Percentiles rank a stretch among this genome's conserved stretches.
phyloP scores from a whole-genome alignment of 257 asterid genomes.

The Capsicum rhomboideum region DNA sequence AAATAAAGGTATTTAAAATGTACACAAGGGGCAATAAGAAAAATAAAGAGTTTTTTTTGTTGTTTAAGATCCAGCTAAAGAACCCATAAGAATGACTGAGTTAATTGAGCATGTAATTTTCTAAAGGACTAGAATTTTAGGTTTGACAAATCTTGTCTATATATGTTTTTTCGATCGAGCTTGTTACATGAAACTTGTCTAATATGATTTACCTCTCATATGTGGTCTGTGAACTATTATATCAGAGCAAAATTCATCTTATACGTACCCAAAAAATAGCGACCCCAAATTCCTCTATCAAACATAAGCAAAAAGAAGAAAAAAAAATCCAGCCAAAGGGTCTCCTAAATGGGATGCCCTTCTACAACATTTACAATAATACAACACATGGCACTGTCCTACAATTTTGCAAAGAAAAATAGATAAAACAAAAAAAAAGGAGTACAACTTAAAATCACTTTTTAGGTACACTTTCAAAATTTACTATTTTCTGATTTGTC shows the following conservation, averaged over 20 bases:
- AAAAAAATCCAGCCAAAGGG: constrained; percentile 41
- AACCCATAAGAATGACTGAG: neutral
- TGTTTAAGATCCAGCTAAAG: neutral
- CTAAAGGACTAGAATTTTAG: accelerated
- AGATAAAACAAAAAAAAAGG: neutral
- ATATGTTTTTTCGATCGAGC: neutral
- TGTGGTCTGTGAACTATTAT: too few relatives aligned
- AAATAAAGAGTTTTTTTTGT: neutral
- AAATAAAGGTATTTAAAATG: neutral
- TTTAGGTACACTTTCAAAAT: neutral
- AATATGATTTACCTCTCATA: neutral
- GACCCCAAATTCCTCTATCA: too few relatives aligned
- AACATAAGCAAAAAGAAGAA: neutral
- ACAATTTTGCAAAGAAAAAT: neutral
- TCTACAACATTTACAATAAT: constrained; percentile 35
- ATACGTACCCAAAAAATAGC: too few relatives aligned
- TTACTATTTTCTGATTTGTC: neutral
- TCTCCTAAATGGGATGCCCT: constrained; percentile 30
- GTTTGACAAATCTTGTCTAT: neutral
- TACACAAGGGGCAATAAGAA: neutral
- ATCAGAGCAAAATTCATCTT: too few relatives aligned
- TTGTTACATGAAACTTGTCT: accelerated
- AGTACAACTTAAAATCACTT: too few relatives aligned
- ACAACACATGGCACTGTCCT: constrained; percentile 54
- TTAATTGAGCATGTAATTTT: neutral